Conservation (phyloP, 371 early-diverging fungal genomes). For the Mucor ambiguus region DNA sequence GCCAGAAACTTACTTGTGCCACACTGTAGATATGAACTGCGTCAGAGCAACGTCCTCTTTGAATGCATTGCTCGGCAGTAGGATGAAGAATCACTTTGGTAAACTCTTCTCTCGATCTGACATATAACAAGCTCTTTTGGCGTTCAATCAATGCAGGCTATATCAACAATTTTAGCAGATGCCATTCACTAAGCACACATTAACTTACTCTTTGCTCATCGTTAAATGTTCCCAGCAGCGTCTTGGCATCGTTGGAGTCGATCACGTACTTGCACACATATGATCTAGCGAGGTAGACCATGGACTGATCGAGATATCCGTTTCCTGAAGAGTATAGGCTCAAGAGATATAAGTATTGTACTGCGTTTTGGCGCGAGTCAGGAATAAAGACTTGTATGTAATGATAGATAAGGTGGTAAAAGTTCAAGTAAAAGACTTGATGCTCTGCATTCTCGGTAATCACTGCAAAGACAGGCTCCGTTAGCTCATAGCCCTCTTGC, state of each 20-base stretch:
- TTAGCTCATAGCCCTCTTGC: not conserved
- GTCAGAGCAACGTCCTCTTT: constrained; percentile 72
- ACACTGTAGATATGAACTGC: constrained; percentile 79
- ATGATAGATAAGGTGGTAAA: constrained; percentile 62
- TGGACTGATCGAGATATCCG: constrained; percentile 34
- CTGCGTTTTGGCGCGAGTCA: constrained; percentile 57
- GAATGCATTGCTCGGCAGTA: constrained; percentile 72
- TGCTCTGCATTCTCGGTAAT: constrained; percentile 7
- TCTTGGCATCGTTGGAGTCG: constrained; percentile 60
- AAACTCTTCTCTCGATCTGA: constrained; percentile 60
- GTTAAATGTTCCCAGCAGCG: constrained; percentile 47
- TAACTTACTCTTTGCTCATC: constrained; percentile 3
- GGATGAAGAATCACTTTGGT: constrained; percentile 60
- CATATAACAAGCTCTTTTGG: constrained; percentile 59
- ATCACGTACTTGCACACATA: constrained; percentile 50
- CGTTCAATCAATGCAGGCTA: constrained; percentile 14
- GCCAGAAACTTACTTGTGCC: constrained; percentile 13
- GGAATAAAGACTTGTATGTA: constrained; percentile 56
- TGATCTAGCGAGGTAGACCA: constrained; percentile 44
- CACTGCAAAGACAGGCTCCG: not conserved
- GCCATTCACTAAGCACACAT: no score
- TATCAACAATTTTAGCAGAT: not conserved
- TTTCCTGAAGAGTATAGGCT: constrained; percentile 53
- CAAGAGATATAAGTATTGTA: constrained; percentile 70
- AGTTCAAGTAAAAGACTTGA: constrained; percentile 49